Evolutionary conservation across 2,329 filamentous ascomycete species (phyloP).

Genomic region (Clarireedia monteithiana): DNA sequence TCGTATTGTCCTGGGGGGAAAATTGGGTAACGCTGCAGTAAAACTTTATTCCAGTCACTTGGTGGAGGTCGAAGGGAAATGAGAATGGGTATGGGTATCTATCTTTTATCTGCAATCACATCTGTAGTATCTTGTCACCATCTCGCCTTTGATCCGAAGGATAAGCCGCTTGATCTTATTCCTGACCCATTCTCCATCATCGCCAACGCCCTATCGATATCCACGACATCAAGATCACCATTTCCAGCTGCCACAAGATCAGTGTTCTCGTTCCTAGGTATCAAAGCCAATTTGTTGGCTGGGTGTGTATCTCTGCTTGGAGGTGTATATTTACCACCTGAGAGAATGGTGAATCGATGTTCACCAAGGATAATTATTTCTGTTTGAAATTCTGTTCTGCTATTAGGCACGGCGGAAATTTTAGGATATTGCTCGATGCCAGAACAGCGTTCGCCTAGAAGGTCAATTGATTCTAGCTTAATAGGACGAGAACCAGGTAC

Average conservation of each 20-base stretch:
- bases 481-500: slow-evolving; percentile 19
- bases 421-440: slow-evolving; percentile 25
- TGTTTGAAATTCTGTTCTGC: slow-evolving; percentile 11
- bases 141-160: slow-evolving; percentile 37
- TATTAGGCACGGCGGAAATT: background rate
- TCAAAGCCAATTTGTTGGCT: slow-evolving; percentile 15
- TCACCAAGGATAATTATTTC: slow-evolving; percentile 28
- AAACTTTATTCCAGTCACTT: background rate
- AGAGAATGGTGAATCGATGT: slow-evolving; percentile 25
- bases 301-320: slow-evolving; percentile 3
- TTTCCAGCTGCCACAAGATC: slow-evolving; percentile 4
- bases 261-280: slow-evolving; percentile 18
- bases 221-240: slow-evolving; percentile 49
- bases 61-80: background rate
- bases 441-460: slow-evolving; percentile 28
- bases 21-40: background rate
- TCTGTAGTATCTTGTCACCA: slow-evolving; percentile 15
- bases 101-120: slow-evolving; percentile 3
- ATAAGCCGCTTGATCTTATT: slow-evolving; percentile 12
- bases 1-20: background rate
- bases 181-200: slow-evolving; percentile 37
- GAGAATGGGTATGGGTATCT: background rate
- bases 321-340: slow-evolving; percentile 11
- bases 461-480: slow-evolving; percentile 25
- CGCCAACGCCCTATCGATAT: slow-evolving; percentile 53